These are phyloP conservation scores for Lactarius psammicola DNA, from an alignment of 768 basidiomycete species.

Conservation along the genomic window DNA sequence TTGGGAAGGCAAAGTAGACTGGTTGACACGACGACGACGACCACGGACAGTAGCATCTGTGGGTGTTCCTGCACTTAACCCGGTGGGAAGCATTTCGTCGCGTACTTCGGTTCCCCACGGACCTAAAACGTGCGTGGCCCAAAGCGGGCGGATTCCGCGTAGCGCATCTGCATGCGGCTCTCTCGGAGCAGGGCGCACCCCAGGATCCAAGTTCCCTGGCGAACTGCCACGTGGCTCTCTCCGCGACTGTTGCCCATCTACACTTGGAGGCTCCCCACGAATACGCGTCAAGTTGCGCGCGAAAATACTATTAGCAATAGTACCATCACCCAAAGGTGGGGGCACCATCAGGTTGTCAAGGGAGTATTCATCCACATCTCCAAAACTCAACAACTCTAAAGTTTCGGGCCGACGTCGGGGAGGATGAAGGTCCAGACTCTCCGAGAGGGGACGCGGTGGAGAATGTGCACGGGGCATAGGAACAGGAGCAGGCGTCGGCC, in stretches of 20 bases:
- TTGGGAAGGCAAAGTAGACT: conserved; percentile 15
- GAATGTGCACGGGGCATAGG: conserved; percentile 24
- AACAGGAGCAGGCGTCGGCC: conserved; percentile 12
- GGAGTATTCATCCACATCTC: conserved; percentile 14
- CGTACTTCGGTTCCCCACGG: conserved; percentile 17
- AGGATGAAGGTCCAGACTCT: conserved; percentile 13
- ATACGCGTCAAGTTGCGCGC: conserved; percentile 15
- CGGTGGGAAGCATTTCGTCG: conserved; percentile 3
- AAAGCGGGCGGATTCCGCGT: conserved; percentile 20
- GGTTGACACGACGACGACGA: conserved; percentile 25
- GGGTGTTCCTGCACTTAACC: background rate
- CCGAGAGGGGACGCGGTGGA: conserved; percentile 9
- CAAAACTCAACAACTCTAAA: conserved; percentile 13
- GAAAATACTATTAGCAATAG: background rate
- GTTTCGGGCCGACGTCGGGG: conserved; percentile 7
- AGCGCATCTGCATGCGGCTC: conserved; percentile 23
- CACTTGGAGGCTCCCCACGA: conserved; percentile 14
- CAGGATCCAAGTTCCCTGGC: conserved; percentile 14
- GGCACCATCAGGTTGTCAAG: conserved; percentile 1
- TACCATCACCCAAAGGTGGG: background rate
- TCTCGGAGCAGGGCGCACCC: conserved; percentile 7
- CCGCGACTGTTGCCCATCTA: conserved; percentile 12
- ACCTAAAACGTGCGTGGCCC: conserved; percentile 13
- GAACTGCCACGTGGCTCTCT: conserved; percentile 10
- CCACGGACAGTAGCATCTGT: conserved; percentile 9